Evolutionary conservation across 176 grass and related monocot genomes (phyloP).

Genomic region (Melocanna baccifera): DNA sequence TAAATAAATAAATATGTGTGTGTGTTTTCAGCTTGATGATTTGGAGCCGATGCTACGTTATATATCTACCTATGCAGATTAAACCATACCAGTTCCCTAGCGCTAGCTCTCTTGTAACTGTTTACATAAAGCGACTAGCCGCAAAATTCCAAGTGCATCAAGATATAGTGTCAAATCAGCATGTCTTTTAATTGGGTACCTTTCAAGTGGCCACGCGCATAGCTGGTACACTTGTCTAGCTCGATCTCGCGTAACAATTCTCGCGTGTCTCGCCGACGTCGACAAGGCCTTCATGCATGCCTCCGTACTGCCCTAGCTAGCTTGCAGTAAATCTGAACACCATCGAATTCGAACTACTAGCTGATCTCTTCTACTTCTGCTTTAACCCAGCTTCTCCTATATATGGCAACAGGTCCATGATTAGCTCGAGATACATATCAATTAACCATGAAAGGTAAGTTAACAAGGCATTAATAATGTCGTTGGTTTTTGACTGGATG

Average conservation of each 20-base stretch:
- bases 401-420: neutral
- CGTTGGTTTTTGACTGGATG: neutral
- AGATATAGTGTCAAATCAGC: constrained; percentile 5
- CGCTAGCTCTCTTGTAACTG: neutral
- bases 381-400: neutral
- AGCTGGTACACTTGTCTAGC: constrained; percentile 37
- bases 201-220: constrained; percentile 4
- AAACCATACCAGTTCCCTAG: neutral
- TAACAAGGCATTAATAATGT: neutral
- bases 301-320: neutral
- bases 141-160: constrained; percentile 20
- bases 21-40: neutral
- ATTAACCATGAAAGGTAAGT: neutral
- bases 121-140: constrained; percentile 4
- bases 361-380: neutral
- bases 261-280: neutral
- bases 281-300: neutral
- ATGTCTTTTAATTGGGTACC: constrained; percentile 2
- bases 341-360: neutral
- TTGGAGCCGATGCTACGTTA: neutral
- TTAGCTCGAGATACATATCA: neutral
- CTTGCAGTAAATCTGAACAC: neutral
- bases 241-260: constrained; percentile 21
- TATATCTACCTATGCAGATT: neutral
- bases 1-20: too few relatives aligned